A percentile compares a stretch with the other conserved stretches of the same genome.
Conservation (phyloP, 108 stramenopile genomes). For the Nannochloropsis oceanica region DNA sequence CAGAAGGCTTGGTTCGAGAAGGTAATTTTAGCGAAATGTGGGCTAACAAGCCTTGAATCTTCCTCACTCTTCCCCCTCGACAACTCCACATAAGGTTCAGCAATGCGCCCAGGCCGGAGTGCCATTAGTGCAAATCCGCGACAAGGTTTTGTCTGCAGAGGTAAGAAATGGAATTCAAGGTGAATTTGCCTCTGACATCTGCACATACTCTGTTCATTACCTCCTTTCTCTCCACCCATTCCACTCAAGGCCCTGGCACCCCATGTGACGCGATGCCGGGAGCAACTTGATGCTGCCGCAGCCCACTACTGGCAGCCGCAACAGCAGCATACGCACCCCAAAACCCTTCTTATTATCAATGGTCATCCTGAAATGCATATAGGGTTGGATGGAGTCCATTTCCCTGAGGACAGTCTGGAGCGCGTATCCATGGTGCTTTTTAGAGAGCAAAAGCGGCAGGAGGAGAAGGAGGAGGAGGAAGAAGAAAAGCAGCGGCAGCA, state of each 20-base stretch:
- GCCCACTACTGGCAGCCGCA: neutral
- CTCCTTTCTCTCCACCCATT: neutral
- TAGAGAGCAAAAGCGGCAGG: too few relatives aligned
- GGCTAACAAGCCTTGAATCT: neutral
- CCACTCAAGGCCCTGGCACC: neutral
- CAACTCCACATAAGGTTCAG: neutral
- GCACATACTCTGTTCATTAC: neutral
- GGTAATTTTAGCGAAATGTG: neutral
- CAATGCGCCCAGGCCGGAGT: neutral
- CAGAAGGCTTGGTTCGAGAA: neutral
- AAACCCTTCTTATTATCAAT: neutral
- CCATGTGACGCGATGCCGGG: neutral
- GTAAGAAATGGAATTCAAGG: neutral
- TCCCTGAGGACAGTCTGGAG: neutral
- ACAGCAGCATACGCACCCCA: neutral
- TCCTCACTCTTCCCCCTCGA: neutral
- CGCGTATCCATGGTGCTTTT: too few relatives aligned
- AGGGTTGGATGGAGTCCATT: neutral
- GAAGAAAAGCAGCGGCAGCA: too few relatives aligned
- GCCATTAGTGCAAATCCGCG: neutral
- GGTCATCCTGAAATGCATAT: neutral
- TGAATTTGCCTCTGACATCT: too few relatives aligned
- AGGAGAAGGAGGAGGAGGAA: too few relatives aligned
- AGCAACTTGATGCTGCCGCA: neutral
- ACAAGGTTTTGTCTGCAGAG: neutral